Evolutionary conservation across 2,329 filamentous ascomycete species (phyloP), one percentile per base, ranked within the genome.

Genomic region (Pseudocercospora vitis): DNA sequence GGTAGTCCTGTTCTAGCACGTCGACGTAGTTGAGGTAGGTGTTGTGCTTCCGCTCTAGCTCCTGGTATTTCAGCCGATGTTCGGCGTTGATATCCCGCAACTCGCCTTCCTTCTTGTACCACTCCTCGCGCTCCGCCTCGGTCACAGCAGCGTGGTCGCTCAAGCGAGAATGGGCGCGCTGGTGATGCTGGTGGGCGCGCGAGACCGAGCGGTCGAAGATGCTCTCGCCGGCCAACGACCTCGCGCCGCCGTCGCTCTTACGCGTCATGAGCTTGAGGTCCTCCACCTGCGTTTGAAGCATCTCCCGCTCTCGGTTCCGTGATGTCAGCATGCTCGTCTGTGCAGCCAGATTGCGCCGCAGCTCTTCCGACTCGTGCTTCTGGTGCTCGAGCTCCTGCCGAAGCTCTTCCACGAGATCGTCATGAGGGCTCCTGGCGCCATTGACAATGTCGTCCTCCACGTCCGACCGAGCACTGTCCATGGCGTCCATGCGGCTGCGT

Each of bases 301-400:
- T 84, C 69, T 97, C 91, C 68, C 96, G 95, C 69, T 99, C 94
- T 21, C 91, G 87, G 67, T 96, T 96, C 19, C 94, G 83, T 29
- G 94, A 97, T 1, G 92, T 96, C 28, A 99, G 81, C 90, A 99
- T 97, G 0, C 91, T 96, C 0, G 91, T 95, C 70, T 99, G 94
- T 2, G 94, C 94, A 57, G 91, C 90, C 24, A 97, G 88, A 71
- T 97, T 91, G 50, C 91, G 87, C 49, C 92, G 84, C 26, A 99
- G 74, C 69, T 96, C 92, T 2, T 90, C 89, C 65, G 96, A 97
- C 67, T 97, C 92, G 67, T 92, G 90, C 48, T 89, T 86, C 42
- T 45, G 42, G n/a, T 18, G 7, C 14, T 45, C 42, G n/a, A 45
- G 42, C 21, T 45, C 42, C 11, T n/a, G 42, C 4, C 42, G 42